Conservation (phyloP, 441 rosid species). For the Breynia disticha region DNA sequence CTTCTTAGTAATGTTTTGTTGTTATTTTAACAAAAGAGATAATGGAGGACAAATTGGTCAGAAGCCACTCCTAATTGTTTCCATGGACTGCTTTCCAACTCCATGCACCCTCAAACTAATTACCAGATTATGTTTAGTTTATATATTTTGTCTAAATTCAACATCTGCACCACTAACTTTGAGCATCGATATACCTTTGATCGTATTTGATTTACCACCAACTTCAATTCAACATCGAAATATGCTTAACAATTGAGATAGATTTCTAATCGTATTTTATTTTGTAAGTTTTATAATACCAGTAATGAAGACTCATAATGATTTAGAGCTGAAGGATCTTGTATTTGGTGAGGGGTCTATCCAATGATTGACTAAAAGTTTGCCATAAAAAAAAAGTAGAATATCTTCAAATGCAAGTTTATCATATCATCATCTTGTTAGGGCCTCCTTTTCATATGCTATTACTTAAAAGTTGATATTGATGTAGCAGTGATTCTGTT, state of each 20-base stretch:
- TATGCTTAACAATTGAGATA: too few relatives aligned
- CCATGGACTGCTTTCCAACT: neutral
- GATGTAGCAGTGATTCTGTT: too few relatives aligned
- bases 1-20: neutral
- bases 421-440: constrained; percentile 2
- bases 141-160: too few relatives aligned
- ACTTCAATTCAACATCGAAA: too few relatives aligned
- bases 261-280: too few relatives aligned
- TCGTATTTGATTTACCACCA: too few relatives aligned
- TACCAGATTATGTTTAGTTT: too few relatives aligned
- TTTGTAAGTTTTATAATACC: too few relatives aligned
- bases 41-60: neutral
- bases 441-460: neutral
- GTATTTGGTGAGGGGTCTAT: constrained; percentile 11
- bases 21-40: neutral
- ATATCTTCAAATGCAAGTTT: neutral
- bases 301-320: neutral
- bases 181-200: too few relatives aligned
- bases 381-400: neutral
- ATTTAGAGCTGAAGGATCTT: neutral
- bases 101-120: neutral
- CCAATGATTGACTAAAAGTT: constrained; percentile 13
- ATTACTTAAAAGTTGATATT: too few relatives aligned
- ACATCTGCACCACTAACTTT: too few relatives aligned
- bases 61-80: constrained; percentile 7